phyloP scores from a whole-genome alignment of 129 eudicot genomes.

The Pulicaria dysenterica region DNA sequence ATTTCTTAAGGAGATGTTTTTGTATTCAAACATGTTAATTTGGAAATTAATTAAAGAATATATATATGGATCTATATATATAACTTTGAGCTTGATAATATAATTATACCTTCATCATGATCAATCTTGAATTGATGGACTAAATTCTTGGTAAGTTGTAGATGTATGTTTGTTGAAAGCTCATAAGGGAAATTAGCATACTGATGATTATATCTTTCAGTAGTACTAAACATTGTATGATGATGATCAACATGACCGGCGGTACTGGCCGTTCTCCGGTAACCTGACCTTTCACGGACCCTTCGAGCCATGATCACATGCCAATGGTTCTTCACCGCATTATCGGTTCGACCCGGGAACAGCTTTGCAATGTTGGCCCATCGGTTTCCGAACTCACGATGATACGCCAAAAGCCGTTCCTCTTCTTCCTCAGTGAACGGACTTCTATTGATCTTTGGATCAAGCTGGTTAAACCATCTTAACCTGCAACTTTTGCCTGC shows the following conservation, averaged over 20 bases:
- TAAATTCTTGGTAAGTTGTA: constrained; percentile 35
- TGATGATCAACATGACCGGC: constrained; percentile 14
- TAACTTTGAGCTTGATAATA: too few species aligned
- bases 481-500: constrained; percentile 90
- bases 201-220: constrained; percentile 24
- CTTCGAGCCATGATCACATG: constrained; percentile 94
- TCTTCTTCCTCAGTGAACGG: constrained; percentile 91
- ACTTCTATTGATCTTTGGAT: constrained; percentile 77
- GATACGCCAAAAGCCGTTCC: constrained; percentile 70
- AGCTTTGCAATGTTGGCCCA: constrained; percentile 84
- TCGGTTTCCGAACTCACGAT: constrained; percentile 72
- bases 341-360: constrained; percentile 88
- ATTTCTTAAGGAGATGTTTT: too few species aligned
- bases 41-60: too few species aligned
- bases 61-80: too few species aligned
- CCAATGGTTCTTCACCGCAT: constrained; percentile 98
- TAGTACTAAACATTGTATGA: constrained; percentile 14
- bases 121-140: constrained; percentile 28
- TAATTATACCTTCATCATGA: constrained; percentile 38
- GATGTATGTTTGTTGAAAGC: constrained; percentile 31
- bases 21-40: too few species aligned
- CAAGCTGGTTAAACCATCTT: constrained; percentile 91
- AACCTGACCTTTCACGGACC: constrained; percentile 55
- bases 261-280: constrained; percentile 36
- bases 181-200: constrained; percentile 33